Percentiles rank a stretch among this genome's conserved stretches.
phyloP scores from a whole-genome alignment of 2,329 filamentous ascomycete genomes.

The Fusarium secorum region DNA sequence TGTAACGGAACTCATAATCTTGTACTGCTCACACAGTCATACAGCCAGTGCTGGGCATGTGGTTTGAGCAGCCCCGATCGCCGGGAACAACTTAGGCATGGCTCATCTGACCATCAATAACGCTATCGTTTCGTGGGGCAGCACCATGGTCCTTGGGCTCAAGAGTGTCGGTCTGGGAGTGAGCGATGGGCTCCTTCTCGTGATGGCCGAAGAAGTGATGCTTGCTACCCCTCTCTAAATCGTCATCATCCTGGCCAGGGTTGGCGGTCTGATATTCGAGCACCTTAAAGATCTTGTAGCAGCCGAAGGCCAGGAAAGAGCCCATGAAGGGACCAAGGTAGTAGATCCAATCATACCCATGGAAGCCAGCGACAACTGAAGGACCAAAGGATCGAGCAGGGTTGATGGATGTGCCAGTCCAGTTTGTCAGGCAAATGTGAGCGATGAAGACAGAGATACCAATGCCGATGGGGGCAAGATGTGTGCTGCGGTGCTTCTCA shows the following conservation, averaged over 20 bases:
- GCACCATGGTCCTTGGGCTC: slow-evolving; percentile 17
- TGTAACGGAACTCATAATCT: slow-evolving; percentile 2
- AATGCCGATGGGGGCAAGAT: slow-evolving; percentile 74
- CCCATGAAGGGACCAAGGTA: slow-evolving; percentile 63
- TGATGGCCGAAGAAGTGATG: slow-evolving; percentile 13
- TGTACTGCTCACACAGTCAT: slow-evolving; percentile 6
- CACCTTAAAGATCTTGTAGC: slow-evolving; percentile 60
- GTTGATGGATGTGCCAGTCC: slow-evolving; percentile 59
- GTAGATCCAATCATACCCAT: slow-evolving; percentile 62
- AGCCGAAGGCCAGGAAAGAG: slow-evolving; percentile 55
- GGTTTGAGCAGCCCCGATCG: background rate
- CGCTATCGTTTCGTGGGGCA: slow-evolving; percentile 33
- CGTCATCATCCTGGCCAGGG: slow-evolving; percentile 56
- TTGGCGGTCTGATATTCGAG: slow-evolving; percentile 62
- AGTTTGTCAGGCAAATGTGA: slow-evolving; percentile 55
- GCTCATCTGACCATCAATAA: slow-evolving; percentile 32
- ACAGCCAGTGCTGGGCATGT: slow-evolving; percentile 4
- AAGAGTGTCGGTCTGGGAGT: slow-evolving; percentile 30
- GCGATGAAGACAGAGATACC: slow-evolving; percentile 74
- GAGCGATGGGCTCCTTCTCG: slow-evolving; percentile 11
- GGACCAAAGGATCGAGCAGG: slow-evolving; percentile 61
- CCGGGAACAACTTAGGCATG: background rate
- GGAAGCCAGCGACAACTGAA: slow-evolving; percentile 54
- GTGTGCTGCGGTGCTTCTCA: slow-evolving; percentile 78
- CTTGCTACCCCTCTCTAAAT: slow-evolving; percentile 33